phyloP scores from a whole-genome alignment of 2,329 filamentous ascomycete genomes.

The Sporothrix luriei region DNA sequence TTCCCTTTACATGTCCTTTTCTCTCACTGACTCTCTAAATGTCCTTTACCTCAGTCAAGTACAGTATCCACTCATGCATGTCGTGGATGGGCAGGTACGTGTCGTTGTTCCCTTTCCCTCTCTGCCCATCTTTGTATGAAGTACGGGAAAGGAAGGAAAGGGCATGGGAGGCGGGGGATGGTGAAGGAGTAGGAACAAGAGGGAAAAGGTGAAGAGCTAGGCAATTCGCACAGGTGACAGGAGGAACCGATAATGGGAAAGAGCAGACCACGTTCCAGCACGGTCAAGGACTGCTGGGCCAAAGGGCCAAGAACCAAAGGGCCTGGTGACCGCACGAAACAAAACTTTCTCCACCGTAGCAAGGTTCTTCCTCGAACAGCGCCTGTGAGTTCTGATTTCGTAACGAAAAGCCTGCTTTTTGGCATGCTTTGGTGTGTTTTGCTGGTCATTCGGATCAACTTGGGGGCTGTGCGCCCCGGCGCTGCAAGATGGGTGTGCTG shows the following conservation, averaged over 20 bases:
- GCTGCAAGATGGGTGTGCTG: neutral
- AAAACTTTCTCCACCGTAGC: neutral
- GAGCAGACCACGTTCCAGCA: constrained; percentile 19
- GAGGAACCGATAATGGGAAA: neutral
- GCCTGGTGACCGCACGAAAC: constrained; percentile 13
- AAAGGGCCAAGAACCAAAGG: neutral
- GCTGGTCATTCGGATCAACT: neutral
- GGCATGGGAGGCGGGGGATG: neutral
- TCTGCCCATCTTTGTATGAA: constrained; percentile 8
- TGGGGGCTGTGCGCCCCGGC: neutral
- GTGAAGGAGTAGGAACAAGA: neutral
- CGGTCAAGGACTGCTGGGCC: neutral
- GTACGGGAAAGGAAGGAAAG: constrained; percentile 20
- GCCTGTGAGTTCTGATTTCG: constrained; percentile 16
- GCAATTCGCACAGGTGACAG: neutral
- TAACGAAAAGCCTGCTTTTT: constrained; percentile 21
- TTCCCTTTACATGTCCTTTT: constrained; percentile 13
- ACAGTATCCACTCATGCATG: constrained; percentile 29
- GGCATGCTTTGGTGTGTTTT: neutral
- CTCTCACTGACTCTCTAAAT: constrained; percentile 5
- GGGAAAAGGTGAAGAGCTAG: neutral
- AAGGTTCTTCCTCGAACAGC: constrained; percentile 4
- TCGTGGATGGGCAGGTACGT: constrained; percentile 34
- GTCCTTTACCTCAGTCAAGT: neutral
- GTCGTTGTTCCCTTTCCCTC: constrained; percentile 19